Conservation (phyloP, 441 rosid genomes). For the Biscutella auriculata region DNA sequence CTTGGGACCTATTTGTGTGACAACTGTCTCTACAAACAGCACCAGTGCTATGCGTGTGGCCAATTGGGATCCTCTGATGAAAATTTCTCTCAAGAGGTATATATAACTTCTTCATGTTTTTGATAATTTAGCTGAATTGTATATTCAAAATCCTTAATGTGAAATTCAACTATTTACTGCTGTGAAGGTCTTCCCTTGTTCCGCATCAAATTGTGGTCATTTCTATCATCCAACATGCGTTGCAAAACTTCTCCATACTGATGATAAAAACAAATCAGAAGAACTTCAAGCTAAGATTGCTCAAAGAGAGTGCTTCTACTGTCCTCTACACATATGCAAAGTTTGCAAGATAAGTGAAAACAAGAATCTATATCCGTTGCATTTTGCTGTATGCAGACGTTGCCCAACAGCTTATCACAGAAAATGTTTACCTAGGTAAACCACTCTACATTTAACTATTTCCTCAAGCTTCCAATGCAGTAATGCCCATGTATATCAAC, state of each 20-base stretch:
- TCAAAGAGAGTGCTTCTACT: slow-evolving; percentile 42
- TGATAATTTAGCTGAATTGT: neutral
- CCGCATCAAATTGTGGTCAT: slow-evolving; percentile 53
- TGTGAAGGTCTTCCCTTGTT: slow-evolving; percentile 52
- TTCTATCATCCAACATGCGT: slow-evolving; percentile 65
- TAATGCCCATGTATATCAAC: neutral
- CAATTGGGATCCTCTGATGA: slow-evolving; percentile 45
- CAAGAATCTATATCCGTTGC: slow-evolving; percentile 26
- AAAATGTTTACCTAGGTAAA: slow-evolving; percentile 56
- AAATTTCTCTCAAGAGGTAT: slow-evolving; percentile 44
- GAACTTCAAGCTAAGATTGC: slow-evolving; percentile 29
- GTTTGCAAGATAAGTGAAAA: slow-evolving; percentile 38
- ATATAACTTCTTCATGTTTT: neutral
- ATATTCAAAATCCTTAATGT: neutral
- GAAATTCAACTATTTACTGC: neutral
- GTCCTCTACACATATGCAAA: slow-evolving; percentile 55
- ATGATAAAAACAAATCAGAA: slow-evolving; percentile 30
- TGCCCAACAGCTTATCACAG: slow-evolving; percentile 69
- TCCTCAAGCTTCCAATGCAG: slow-evolving; percentile 2
- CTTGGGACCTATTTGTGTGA: slow-evolving; percentile 33
- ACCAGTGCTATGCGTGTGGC: slow-evolving; percentile 69
- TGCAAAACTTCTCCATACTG: slow-evolving; percentile 34
- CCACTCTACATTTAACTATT: neutral
- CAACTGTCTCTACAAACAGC: slow-evolving; percentile 41
- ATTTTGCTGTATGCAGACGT: slow-evolving; percentile 60